Conservation (phyloP, 495 filamentous ascomycete genomes). For the Choiromyces venosus region DNA sequence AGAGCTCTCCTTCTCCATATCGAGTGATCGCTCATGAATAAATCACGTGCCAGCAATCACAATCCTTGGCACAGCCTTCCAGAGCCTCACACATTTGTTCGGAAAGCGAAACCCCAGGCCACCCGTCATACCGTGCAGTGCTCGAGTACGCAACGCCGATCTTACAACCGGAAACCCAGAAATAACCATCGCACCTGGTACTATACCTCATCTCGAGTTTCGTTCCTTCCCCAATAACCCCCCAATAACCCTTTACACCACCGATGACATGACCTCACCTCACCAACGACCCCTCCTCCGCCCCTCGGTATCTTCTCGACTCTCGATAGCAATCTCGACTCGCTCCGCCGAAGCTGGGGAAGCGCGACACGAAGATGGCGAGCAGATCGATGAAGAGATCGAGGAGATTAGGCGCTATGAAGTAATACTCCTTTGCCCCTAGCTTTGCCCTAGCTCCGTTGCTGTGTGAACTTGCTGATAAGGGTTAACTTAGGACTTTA, state of each 20-base stretch:
- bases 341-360: constrained; percentile 46
- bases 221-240: neutral
- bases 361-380: constrained; percentile 47
- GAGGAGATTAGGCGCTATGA: constrained; percentile 97
- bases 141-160: neutral
- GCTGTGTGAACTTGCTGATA: constrained; percentile 41
- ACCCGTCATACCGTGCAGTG: neutral
- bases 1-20: neutral
- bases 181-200: neutral
- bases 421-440: constrained; percentile 44
- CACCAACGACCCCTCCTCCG: constrained; percentile 55
- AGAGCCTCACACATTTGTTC: neutral
- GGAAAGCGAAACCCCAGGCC: neutral
- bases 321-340: constrained; percentile 56
- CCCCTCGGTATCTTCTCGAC: constrained; percentile 54
- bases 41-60: neutral
- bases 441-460: constrained; percentile 14
- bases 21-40: neutral
- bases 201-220: neutral
- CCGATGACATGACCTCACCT: constrained; percentile 60
- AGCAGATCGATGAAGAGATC: constrained; percentile 81
- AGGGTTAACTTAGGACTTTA: constrained; percentile 58
- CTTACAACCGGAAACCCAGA: neutral
- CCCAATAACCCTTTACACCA: constrained; percentile 14
- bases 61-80: neutral